Evolutionary conservation across 2,329 filamentous ascomycete species (phyloP).

Genomic region (Fusarium sp.): DNA sequence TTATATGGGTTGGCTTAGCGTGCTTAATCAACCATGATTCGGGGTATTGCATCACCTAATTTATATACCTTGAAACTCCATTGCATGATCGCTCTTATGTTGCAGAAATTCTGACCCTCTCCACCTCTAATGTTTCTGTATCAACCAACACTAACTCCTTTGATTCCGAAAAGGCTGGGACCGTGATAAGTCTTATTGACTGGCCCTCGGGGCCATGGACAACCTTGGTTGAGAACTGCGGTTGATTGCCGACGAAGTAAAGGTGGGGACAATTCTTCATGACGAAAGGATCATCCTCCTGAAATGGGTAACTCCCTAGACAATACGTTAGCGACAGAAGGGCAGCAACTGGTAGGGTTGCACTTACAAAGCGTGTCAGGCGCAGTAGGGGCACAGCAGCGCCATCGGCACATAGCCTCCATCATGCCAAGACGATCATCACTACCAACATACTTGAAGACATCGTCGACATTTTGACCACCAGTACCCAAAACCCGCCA

Average conservation of each 20-base stretch:
- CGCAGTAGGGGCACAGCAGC: conserved; percentile 90
- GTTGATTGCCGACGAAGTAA: conserved; percentile 90
- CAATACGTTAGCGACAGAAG: conserved; percentile 29
- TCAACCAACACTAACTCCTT: conserved; percentile 88
- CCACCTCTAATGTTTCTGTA: conserved; percentile 84
- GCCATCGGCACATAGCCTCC: conserved; percentile 94
- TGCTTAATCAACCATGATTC: conserved; percentile 12
- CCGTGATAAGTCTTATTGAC: conserved; percentile 79
- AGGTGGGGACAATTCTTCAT: conserved; percentile 88
- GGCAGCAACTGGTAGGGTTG: background rate
- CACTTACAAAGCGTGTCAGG: conserved; percentile 92
- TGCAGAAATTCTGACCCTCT: conserved; percentile 72
- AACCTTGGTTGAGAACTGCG: conserved; percentile 78
- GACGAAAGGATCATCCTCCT: conserved; percentile 92
- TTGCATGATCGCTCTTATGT: conserved; percentile 19
- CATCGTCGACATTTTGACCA: conserved; percentile 93
- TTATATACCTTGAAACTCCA: conserved; percentile 15
- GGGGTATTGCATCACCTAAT: conserved; percentile 38
- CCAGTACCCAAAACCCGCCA: conserved; percentile 89
- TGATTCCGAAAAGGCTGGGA: conserved; percentile 85
- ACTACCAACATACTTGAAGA: conserved; percentile 89
- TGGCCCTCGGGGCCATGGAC: conserved; percentile 78
- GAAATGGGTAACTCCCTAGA: conserved; percentile 93
- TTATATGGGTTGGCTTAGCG: conserved; percentile 9
- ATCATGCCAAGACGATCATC: conserved; percentile 87